Base-by-base conservation (phyloP, 2,329 filamentous ascomycete genomes). In the Xylariaceae sp. region DNA sequence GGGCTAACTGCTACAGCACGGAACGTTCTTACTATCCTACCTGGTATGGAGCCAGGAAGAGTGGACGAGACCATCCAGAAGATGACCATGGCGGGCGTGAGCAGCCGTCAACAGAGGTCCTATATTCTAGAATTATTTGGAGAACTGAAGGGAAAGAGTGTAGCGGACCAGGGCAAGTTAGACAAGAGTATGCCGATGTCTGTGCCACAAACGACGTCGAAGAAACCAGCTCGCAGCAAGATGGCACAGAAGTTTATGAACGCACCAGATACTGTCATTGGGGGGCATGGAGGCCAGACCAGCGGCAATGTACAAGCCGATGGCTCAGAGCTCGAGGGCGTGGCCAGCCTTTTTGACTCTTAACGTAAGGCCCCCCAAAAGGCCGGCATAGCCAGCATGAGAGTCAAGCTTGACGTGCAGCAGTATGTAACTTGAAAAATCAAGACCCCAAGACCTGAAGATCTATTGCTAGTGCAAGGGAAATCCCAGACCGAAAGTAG, bases 161-260 rank as follows among this genome's bases (percentile, higher is more conserved):
- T 98, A 42, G 87, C 90, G 7, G 93, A 98, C 65, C 86, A 93
- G 71, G 93, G 93, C 19, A 93, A 88, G 64, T 81, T 98, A 6
- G 72, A 66, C 38, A 80, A 80, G 61, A 73, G 69, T 34, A 64
- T 64, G 11, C 8, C 6, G 30, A 17, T 17, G 13, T n/a, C 13
- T n/a, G 30, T n/a, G 16, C 30, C 30, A 17, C 58, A 68, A 22
- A 39, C 55, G 30, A 37, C 48, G n/a, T 36, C 44, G 9, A 75
- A 73, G 57, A 74, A 67, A 50, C 58, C 66, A 16, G 56, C 59
- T 4, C 65, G 76, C 26, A 79, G 73, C 49, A 77, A 76, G 60
- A 78, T 85, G 79, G 78, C 79, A 4, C 78, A 84, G 56, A 73
- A 78, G 43, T 85, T 84, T 52, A 80, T 84, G 78, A 81, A 69